Percentiles rank a stretch among this genome's conserved stretches.
phyloP scores from a whole-genome alignment of 2,329 filamentous ascomycete genomes.

The Waltergamsia citrina region DNA sequence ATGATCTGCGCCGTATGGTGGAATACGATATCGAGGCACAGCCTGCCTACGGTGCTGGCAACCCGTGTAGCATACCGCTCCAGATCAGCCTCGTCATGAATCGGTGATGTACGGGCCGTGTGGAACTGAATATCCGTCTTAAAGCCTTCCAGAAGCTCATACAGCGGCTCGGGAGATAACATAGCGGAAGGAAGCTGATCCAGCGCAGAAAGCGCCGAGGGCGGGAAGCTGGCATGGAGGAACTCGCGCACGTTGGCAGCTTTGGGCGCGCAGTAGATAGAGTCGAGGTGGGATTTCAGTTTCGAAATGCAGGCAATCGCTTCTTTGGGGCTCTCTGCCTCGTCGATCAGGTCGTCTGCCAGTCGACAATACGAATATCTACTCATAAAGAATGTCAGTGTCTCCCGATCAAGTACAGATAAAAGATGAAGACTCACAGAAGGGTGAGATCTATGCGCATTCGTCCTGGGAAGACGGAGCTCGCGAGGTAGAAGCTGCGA shows the following conservation, averaged over 20 bases:
- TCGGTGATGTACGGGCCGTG: constrained; percentile 33
- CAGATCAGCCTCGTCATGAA: constrained; percentile 47
- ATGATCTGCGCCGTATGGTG: constrained; percentile 30
- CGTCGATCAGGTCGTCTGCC: constrained; percentile 64
- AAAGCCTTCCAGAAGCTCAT: constrained; percentile 58
- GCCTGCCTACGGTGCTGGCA: constrained; percentile 62
- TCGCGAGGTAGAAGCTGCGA: constrained; percentile 65
- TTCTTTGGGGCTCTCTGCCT: constrained; percentile 41
- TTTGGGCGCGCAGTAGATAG: constrained; percentile 31
- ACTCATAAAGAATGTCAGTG: neutral
- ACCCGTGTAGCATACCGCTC: constrained; percentile 57
- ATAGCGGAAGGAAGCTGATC: constrained; percentile 46
- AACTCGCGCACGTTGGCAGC: constrained; percentile 17
- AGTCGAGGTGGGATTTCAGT: constrained; percentile 45
- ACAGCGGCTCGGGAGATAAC: constrained; percentile 49
- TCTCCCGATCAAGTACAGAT: neutral
- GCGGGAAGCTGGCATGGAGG: constrained; percentile 40
- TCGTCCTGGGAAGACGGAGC: constrained; percentile 57
- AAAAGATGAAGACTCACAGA: constrained; percentile 42
- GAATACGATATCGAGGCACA: constrained; percentile 59
- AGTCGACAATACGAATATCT: constrained; percentile 66
- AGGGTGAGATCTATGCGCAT: constrained; percentile 59
- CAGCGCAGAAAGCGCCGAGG: constrained; percentile 41
- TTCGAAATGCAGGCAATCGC: constrained; percentile 49
- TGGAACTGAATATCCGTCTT: constrained; percentile 55